Conservation (phyloP, 306 rosid genomes). For the Prunus armeniaca region DNA sequence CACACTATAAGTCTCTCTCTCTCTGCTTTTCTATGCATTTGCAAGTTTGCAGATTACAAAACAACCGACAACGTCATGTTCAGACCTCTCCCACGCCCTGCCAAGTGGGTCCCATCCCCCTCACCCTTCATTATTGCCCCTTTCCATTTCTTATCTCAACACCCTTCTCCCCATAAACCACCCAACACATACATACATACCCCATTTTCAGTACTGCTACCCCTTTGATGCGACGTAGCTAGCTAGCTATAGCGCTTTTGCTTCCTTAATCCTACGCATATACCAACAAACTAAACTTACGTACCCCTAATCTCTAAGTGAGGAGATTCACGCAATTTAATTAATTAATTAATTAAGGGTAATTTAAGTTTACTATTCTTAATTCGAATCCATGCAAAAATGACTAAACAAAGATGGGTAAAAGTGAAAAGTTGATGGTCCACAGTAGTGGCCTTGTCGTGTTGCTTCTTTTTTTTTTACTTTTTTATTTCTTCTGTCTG, state of each 20-base stretch:
- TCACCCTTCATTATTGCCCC: conserved; percentile 44
- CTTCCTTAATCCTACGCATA: too few species aligned
- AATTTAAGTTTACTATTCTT: background rate
- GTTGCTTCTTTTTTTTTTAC: background rate
- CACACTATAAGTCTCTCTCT: background rate
- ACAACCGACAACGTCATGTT: conserved; percentile 73
- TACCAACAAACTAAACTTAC: too few species aligned
- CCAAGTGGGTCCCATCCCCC: conserved; percentile 46
- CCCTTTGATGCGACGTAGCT: conserved; percentile 10
- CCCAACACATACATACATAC: background rate
- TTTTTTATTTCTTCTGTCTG: background rate
- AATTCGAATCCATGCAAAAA: background rate
- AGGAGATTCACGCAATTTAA: too few species aligned
- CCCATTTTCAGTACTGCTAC: conserved; percentile 15
- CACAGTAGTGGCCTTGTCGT: conserved; percentile 34
- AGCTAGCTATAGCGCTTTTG: too few species aligned
- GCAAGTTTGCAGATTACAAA: conserved; percentile 32
- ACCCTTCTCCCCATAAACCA: conserved; percentile 9
- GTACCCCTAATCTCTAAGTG: too few species aligned
- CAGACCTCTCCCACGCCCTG: conserved; percentile 71
- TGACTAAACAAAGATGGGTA: background rate
- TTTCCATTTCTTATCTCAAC: conserved; percentile 28
- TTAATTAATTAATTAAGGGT: background rate
- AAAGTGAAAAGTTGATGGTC: conserved; percentile 33
- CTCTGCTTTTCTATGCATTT: too few species aligned